Evolutionary conservation across 352 stramenopile genomes (phyloP).

Genomic region (Globisporangium alternatum): DNA sequence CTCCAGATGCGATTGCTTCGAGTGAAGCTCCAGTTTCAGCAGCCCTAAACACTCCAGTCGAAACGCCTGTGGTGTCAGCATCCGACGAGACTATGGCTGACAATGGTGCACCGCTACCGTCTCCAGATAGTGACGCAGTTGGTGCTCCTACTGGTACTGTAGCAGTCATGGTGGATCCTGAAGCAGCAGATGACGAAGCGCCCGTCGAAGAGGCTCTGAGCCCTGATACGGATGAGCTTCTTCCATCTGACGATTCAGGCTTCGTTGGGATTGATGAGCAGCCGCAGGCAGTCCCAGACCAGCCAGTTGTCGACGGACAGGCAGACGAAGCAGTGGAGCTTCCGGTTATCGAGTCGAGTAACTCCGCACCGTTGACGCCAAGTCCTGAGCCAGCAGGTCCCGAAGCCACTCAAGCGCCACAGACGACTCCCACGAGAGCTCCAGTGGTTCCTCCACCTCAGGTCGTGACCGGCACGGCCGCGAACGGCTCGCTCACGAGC

Average conservation of each 20-base stretch:
- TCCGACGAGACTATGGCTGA: background rate
- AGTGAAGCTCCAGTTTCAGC: background rate
- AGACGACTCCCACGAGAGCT: background rate
- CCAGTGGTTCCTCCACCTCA: background rate
- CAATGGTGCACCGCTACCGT: background rate
- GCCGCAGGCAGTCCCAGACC: background rate
- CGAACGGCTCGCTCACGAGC: conserved; percentile 9
- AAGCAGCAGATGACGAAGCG: background rate
- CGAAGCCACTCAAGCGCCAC: background rate
- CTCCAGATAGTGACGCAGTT: background rate
- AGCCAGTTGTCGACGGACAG: background rate
- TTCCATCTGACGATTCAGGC: background rate
- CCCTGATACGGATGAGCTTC: background rate
- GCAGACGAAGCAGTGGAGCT: background rate
- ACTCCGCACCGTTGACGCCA: background rate
- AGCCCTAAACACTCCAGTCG: background rate
- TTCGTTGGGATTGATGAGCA: background rate
- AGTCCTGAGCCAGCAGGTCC: background rate
- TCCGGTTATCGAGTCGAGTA: background rate
- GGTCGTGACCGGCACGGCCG: conserved; percentile 5
- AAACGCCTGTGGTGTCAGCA: background rate
- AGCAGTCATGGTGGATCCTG: background rate
- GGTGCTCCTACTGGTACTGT: background rate
- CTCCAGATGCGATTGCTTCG: background rate
- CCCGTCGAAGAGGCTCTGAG: background rate